Percentiles rank a stretch among this genome's conserved stretches.
Evolutionary conservation across 495 filamentous ascomycete genomes (phyloP).

Genomic region (Xylaria sp.): DNA sequence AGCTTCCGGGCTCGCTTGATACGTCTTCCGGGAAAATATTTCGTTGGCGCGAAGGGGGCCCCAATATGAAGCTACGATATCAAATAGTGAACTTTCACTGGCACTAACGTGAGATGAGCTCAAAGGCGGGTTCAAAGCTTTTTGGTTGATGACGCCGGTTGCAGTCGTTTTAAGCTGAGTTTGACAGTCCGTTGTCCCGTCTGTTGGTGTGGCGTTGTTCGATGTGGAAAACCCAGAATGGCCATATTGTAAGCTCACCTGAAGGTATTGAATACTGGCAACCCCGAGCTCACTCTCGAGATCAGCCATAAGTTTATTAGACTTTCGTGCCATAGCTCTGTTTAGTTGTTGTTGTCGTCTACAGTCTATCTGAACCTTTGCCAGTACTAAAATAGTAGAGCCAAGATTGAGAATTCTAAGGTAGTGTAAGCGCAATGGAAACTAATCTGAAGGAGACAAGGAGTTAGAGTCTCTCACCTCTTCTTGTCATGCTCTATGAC

Average conservation of each 20-base stretch:
- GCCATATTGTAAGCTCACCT: conserved; percentile 53
- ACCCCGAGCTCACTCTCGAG: conserved; percentile 57
- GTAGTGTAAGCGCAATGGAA: conserved; percentile 16
- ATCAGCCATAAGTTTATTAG: conserved; percentile 58
- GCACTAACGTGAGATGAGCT: conserved; percentile 47
- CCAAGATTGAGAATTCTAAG: conserved; percentile 46
- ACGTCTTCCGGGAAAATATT: conserved; percentile 46
- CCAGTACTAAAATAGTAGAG: conserved; percentile 49
- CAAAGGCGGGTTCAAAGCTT: conserved; percentile 41
- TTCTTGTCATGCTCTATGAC: conserved; percentile 42
- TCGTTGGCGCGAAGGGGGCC: conserved; percentile 45
- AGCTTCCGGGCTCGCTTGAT: conserved; percentile 6
- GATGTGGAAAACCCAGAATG: conserved; percentile 55
- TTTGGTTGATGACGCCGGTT: conserved; percentile 49
- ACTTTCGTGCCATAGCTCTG: conserved; percentile 39
- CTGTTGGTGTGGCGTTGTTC: conserved; percentile 13
- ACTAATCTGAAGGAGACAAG: background rate
- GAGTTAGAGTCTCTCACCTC: conserved; percentile 10
- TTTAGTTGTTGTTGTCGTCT: conserved; percentile 22
- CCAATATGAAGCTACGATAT: conserved; percentile 54
- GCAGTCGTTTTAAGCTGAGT: conserved; percentile 54
- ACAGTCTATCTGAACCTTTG: conserved; percentile 40
- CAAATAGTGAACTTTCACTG: conserved; percentile 46
- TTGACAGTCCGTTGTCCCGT: conserved; percentile 35
- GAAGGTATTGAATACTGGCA: conserved; percentile 48